Conservation (phyloP, 345 rosid species). For the Melaleuca quinquenervia region DNA sequence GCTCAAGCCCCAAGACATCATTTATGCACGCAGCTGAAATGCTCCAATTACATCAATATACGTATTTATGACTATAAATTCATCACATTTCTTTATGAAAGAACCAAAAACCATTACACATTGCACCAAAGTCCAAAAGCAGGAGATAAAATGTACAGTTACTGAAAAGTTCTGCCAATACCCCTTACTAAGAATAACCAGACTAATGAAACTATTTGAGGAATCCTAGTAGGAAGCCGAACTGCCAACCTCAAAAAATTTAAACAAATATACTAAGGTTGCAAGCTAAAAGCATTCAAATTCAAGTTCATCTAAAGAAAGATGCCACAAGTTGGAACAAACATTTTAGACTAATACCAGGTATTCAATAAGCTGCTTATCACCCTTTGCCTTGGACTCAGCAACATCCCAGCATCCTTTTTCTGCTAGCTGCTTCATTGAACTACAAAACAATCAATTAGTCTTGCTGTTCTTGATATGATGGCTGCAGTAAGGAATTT, state of each 20-base stretch:
- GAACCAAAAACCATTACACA: neutral
- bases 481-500: neutral
- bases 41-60: neutral
- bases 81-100: neutral
- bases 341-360: slow-evolving; percentile 35
- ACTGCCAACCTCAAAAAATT: neutral
- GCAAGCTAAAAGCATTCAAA: neutral
- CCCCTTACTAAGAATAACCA: neutral
- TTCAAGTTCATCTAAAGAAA: neutral
- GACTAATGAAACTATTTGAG: neutral
- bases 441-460: slow-evolving; percentile 28
- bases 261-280: neutral
- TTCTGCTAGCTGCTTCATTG: slow-evolving; percentile 68
- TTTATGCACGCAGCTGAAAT: neutral
- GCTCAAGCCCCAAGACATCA: neutral
- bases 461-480: neutral
- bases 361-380: slow-evolving; percentile 60
- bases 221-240: neutral
- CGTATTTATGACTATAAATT: neutral
- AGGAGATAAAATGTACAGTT: neutral
- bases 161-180: neutral
- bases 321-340: neutral
- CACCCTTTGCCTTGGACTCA: slow-evolving; percentile 61
- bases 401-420: slow-evolving; percentile 96
- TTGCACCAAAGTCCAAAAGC: neutral